Evolutionary conservation across 495 filamentous ascomycete genomes (phyloP), one percentile per base, ranked within the genome.

Genomic region (Beverwykella pulmonaria): DNA sequence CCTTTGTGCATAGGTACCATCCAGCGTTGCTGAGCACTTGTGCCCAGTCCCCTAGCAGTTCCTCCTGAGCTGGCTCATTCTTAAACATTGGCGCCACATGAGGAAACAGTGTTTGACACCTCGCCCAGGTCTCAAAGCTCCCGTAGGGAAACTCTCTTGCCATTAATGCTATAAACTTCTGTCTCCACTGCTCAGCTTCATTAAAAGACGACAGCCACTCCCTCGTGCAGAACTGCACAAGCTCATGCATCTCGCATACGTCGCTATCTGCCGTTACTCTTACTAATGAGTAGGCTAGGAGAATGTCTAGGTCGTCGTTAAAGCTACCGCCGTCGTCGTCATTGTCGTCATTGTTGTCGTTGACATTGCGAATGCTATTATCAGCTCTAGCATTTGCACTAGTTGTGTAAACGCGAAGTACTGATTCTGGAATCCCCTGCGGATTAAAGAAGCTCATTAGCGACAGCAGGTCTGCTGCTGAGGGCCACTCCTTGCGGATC

Each of bases 391-490:
- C 25, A 10, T 26, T 10, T 63, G 49, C 23, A 27, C 41, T 54
- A 19, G 29, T 59, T 19, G 19, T 29, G 59, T 67, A n/a, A 22
- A 15, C 36, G 30, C 57, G 39, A 29, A 68, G 19, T 47, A 71
- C 20, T 15, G 25, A 39, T 32, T 63, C 66, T 7, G 77, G 75
- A 49, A 78, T 75, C 9, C 67, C 65, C 55, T 79, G 68, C 32
- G 62, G 67, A 47, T 78, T 72, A 39, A 76, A 67, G 36, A 73
- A 73, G 32, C 57, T 66, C 50, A 76, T 74, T 19, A 77, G 50
- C 34, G 55, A 73, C 9, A 77, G 64, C 23, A 79, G 50, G n/a
- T 73, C 53, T 2, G 60, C 63, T 15, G 74, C 75, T 14, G 41
- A 39, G 20, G 53, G 53, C 32, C 63, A 65, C 39, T 72, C 55